Evolutionary conservation across 805 yeast genomes (phyloP).

Genomic region (Wickerhamomyces chaumierensis): DNA sequence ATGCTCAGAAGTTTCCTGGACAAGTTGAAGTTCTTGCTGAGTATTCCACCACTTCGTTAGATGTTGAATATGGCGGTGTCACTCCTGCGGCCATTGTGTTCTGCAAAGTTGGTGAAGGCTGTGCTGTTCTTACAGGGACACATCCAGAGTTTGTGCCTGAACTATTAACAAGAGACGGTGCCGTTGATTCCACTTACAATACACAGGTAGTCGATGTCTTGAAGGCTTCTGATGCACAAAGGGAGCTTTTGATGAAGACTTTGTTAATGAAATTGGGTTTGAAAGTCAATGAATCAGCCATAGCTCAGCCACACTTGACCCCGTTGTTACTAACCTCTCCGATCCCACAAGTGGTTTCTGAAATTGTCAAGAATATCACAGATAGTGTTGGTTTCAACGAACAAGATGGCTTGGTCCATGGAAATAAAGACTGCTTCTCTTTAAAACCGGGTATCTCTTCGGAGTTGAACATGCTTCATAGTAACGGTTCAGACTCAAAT

Average conservation of each 20-base stretch:
- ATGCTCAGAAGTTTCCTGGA: conserved; percentile 44
- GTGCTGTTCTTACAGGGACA: conserved; percentile 67
- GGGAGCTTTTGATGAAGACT: conserved; percentile 46
- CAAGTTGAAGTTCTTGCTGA: conserved; percentile 66
- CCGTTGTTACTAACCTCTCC: conserved; percentile 48
- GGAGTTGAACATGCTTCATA: conserved; percentile 11
- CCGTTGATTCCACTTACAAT: conserved; percentile 19
- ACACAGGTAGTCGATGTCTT: conserved; percentile 28
- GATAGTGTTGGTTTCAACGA: conserved; percentile 27
- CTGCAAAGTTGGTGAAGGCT: conserved; percentile 63
- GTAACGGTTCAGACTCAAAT: conserved; percentile 7
- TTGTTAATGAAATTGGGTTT: conserved; percentile 54
- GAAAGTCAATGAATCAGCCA: conserved; percentile 44
- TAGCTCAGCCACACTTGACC: conserved; percentile 52
- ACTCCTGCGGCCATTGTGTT: conserved; percentile 61
- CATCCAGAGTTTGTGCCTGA: conserved; percentile 82
- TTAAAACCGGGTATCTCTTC: conserved; percentile 29
- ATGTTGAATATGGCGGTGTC: conserved; percentile 31
- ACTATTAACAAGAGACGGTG: conserved; percentile 23
- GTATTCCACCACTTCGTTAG: conserved; percentile 45
- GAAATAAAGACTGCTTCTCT: conserved; percentile 45
- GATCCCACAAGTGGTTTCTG: conserved; percentile 18
- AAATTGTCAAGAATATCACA: conserved; percentile 21
- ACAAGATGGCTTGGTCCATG: conserved; percentile 29
- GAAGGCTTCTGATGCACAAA: conserved; percentile 28